Conservation (phyloP, 192 early-diverging fungal species). For the Endogone sp. region DNA sequence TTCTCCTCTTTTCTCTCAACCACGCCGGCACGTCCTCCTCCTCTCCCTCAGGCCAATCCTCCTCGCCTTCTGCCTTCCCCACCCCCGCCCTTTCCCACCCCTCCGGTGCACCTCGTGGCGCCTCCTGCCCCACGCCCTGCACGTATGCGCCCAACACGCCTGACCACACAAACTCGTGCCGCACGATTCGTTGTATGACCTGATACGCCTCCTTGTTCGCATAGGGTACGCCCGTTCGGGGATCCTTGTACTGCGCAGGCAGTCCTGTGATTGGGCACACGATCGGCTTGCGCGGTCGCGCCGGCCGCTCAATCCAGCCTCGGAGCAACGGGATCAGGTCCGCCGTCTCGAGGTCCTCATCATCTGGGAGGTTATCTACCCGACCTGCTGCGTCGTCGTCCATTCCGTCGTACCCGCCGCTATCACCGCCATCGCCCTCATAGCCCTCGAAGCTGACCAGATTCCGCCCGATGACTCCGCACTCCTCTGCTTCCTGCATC, state of each 20-base stretch:
- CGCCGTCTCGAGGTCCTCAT: constrained; percentile 17
- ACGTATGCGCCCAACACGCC: not conserved
- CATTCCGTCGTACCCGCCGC: not conserved
- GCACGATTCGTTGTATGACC: constrained; percentile 37
- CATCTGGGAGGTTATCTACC: constrained; percentile 1
- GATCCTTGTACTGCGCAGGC: constrained; percentile 56
- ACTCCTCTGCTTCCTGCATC: constrained; percentile 16
- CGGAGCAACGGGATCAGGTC: constrained; percentile 19
- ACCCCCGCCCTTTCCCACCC: not conserved
- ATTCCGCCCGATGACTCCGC: constrained; percentile 42
- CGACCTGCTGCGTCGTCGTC: not conserved
- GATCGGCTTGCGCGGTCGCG: constrained; percentile 19
- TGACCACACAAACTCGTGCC: constrained; percentile 52
- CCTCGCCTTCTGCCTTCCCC: not conserved
- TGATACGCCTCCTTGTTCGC: constrained; percentile 55
- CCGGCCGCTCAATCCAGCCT: constrained; percentile 13
- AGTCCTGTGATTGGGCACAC: constrained; percentile 60
- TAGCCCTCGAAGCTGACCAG: constrained; percentile 37
- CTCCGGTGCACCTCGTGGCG: not conserved
- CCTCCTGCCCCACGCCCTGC: not conserved
- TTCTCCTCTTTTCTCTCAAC: not conserved
- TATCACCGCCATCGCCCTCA: not conserved
- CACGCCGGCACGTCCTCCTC: not conserved
- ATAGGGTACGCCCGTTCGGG: constrained; percentile 52
- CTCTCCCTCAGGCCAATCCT: not conserved